A percentile compares a stretch with the other conserved stretches of the same genome.
These are phyloP conservation scores for Oryza australiensis DNA, from an alignment of 176 grass and related monocot species.

Conservation along the genomic window DNA sequence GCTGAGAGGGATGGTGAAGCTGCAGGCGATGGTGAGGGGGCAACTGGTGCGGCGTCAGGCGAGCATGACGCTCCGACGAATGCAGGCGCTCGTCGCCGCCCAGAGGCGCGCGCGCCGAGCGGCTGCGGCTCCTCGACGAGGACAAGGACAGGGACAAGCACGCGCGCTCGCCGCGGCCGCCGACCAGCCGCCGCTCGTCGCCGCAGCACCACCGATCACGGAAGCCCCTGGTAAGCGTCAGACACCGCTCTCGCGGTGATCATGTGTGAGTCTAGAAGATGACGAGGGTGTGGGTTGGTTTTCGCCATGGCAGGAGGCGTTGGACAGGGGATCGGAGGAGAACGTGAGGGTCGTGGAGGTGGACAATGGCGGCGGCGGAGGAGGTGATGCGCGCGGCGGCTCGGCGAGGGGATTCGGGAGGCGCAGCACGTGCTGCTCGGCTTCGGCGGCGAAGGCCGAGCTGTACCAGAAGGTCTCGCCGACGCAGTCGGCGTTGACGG, in stretches of 20 bases:
- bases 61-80: constrained; percentile 64
- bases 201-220: constrained; percentile 38
- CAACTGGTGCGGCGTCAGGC: constrained; percentile 76
- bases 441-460: constrained; percentile 16
- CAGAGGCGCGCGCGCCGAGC: constrained; percentile 51
- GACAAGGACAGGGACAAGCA: neutral
- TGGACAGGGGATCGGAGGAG: constrained; percentile 31
- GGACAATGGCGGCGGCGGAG: constrained; percentile 18
- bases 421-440: constrained; percentile 23
- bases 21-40: constrained; percentile 85
- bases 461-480: constrained; percentile 35
- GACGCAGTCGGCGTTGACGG: constrained; percentile 43
- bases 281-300: neutral
- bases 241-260: neutral
- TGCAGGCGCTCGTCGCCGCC: constrained; percentile 78
- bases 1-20: constrained; percentile 75
- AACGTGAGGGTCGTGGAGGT: constrained; percentile 48
- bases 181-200: constrained; percentile 42
- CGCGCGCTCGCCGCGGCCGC: constrained; percentile 15
- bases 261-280: neutral
- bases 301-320: neutral
- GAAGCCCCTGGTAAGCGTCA: constrained; percentile 23
- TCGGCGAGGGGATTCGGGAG: neutral
- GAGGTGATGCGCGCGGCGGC: neutral
- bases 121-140: constrained; percentile 52